Evolutionary conservation across 75 land plant genomes (phyloP).

Genomic region (Adiantum capillusveneris): DNA sequence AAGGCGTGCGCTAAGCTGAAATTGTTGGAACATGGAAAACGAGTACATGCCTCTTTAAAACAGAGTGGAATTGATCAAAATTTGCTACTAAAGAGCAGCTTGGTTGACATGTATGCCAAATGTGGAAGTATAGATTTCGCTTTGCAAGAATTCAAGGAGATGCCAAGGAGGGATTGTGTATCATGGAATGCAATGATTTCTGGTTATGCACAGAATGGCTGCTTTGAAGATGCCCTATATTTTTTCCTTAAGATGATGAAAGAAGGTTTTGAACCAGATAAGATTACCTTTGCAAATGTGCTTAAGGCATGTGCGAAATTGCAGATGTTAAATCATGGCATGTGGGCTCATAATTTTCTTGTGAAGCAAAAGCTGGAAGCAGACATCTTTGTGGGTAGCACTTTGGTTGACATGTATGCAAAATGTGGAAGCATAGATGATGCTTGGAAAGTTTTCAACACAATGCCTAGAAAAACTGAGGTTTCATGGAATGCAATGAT

Average conservation of each 20-base stretch:
- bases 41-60: constrained; percentile 54
- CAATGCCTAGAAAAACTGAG: constrained; percentile 27
- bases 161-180: constrained; percentile 45
- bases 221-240: constrained; percentile 37
- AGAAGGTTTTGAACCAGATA: constrained; percentile 35
- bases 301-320: constrained; percentile 38
- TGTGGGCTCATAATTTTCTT: constrained; percentile 8
- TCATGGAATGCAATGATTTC: constrained; percentile 64
- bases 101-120: constrained; percentile 77
- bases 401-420: constrained; percentile 25
- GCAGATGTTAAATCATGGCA: constrained; percentile 8
- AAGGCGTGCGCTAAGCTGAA: constrained; percentile 51
- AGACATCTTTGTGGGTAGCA: background rate
- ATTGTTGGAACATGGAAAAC: constrained; percentile 46
- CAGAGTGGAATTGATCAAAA: constrained; percentile 24
- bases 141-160: constrained; percentile 37
- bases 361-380: background rate
- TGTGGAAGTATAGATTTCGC: constrained; percentile 46
- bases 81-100: constrained; percentile 47
- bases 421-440: constrained; percentile 27
- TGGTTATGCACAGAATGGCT: constrained; percentile 72
- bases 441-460: constrained; percentile 33
- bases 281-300: constrained; percentile 49
- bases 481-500: constrained; percentile 65
- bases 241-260: constrained; percentile 37